A percentile compares a stretch with the other conserved stretches of the same genome.
These are phyloP conservation scores for Paxillus rubicundulus DNA, from an alignment of 768 basidiomycete species.

Conservation along the genomic window DNA sequence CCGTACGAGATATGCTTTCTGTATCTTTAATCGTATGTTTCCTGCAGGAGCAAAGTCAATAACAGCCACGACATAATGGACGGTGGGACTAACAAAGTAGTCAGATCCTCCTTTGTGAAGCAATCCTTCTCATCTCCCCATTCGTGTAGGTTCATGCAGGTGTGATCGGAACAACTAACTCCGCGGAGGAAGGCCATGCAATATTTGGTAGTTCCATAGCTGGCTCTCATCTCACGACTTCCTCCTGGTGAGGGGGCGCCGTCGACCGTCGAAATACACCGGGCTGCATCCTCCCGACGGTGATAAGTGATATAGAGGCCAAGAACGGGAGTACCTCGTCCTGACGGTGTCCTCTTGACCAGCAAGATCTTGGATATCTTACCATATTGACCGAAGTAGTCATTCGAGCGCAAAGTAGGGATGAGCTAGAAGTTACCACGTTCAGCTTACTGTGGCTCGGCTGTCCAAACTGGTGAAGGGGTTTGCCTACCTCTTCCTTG, in stretches of 20 bases:
- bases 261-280: constrained; percentile 90
- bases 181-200: constrained; percentile 94
- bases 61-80: neutral
- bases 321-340: constrained; percentile 68
- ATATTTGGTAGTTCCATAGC: constrained; percentile 95
- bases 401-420: constrained; percentile 86
- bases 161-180: constrained; percentile 77
- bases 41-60: constrained; percentile 37
- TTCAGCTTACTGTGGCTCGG: constrained; percentile 2
- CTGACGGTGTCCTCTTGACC: constrained; percentile 81
- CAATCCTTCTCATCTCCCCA: constrained; percentile 99
- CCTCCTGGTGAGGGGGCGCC: constrained; percentile 89
- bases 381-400: constrained; percentile 98
- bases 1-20: constrained; percentile 59
- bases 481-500: constrained; percentile 82
- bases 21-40: constrained; percentile 93
- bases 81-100: constrained; percentile 67
- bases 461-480: constrained; percentile 1
- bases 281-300: constrained; percentile 89
- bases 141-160: constrained; percentile 94
- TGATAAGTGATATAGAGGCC: constrained; percentile 98
- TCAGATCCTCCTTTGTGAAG: constrained; percentile 94
- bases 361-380: constrained; percentile 95
- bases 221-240: constrained; percentile 87
- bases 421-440: constrained; percentile 57